Conservation (phyloP, 2,329 filamentous ascomycete species). For the Pezicula rhizophila region DNA sequence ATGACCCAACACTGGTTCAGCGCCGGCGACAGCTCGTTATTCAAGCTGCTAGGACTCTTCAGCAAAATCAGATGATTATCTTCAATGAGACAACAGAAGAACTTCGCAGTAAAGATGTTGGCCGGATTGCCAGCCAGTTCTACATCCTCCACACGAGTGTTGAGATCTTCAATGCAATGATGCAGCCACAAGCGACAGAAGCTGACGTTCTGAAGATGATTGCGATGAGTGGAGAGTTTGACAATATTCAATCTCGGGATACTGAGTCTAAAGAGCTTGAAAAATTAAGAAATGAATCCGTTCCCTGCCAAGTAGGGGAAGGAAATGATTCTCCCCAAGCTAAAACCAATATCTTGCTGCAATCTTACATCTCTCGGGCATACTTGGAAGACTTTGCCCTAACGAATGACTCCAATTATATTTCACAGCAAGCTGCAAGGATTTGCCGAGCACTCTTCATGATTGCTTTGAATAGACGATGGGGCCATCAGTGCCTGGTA, state of each 20-base stretch:
- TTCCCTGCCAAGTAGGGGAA: conserved; percentile 76
- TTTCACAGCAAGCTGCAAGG: conserved; percentile 89
- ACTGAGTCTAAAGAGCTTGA: conserved; percentile 84
- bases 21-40: conserved; percentile 80
- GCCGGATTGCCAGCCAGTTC: conserved; percentile 93
- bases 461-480: conserved; percentile 90
- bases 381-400: conserved; percentile 91
- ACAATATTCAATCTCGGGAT: conserved; percentile 91
- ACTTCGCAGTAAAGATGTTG: conserved; percentile 87
- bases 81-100: conserved; percentile 95
- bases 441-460: conserved; percentile 95
- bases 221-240: conserved; percentile 94
- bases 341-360: conserved; percentile 93
- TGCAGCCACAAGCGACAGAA: conserved; percentile 79
- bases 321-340: conserved; percentile 66
- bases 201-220: conserved; percentile 95
- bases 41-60: conserved; percentile 78
- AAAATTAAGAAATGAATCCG: conserved; percentile 59
- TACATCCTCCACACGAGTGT: conserved; percentile 93
- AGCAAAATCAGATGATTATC: conserved; percentile 97
- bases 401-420: conserved; percentile 86
- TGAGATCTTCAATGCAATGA: conserved; percentile 93
- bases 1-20: conserved; percentile 84
- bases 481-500: conserved; percentile 93
- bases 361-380: conserved; percentile 85